Percentiles rank a stretch among this genome's conserved stretches.
phyloP scores from a whole-genome alignment of 1,139 yeast species.

The Saccharomyces hybrid region DNA sequence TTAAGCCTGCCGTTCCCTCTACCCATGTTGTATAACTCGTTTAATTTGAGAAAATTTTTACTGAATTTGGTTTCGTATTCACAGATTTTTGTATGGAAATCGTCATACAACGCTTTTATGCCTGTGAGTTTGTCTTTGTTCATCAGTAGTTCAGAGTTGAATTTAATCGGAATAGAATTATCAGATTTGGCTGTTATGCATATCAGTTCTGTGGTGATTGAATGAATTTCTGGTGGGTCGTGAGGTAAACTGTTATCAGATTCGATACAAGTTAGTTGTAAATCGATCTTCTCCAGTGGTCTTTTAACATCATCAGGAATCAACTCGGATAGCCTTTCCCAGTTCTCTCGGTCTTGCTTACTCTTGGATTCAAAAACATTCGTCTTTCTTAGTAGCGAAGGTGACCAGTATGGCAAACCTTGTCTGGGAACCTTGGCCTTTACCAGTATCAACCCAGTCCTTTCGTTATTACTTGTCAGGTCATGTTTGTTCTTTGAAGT shows the following conservation, averaged over 20 bases:
- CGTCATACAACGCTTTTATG: constrained; percentile 10
- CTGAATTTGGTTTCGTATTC: constrained; percentile 13
- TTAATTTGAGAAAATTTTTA: constrained; percentile 11
- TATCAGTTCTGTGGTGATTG: constrained; percentile 19
- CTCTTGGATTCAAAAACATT: constrained; percentile 22
- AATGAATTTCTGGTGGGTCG: constrained; percentile 22
- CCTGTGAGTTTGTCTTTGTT: constrained; percentile 12
- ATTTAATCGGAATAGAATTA: constrained; percentile 29
- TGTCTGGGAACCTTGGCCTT: constrained; percentile 18
- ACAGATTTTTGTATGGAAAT: constrained; percentile 11
- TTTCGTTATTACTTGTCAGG: constrained; percentile 5
- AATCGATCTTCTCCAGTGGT: constrained; percentile 21
- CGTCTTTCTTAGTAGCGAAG: constrained; percentile 29
- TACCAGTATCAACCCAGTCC: constrained; percentile 18
- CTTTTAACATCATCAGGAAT: constrained; percentile 22
- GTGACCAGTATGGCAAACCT: constrained; percentile 33
- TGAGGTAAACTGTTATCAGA: constrained; percentile 19
- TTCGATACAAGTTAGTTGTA: constrained; percentile 25
- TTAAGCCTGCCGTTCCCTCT: constrained; percentile 9
- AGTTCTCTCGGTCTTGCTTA: constrained; percentile 23
- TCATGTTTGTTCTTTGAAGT: constrained; percentile 5
- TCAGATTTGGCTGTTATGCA: constrained; percentile 28
- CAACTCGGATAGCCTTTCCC: constrained; percentile 23
- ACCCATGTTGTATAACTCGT: constrained; percentile 14
- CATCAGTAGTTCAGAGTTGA: constrained; percentile 24